A percentile compares a stretch with the other conserved stretches of the same genome.
Evolutionary conservation across 2,329 filamentous ascomycete genomes (phyloP).

Genomic region (Orbilia ellipsospora): DNA sequence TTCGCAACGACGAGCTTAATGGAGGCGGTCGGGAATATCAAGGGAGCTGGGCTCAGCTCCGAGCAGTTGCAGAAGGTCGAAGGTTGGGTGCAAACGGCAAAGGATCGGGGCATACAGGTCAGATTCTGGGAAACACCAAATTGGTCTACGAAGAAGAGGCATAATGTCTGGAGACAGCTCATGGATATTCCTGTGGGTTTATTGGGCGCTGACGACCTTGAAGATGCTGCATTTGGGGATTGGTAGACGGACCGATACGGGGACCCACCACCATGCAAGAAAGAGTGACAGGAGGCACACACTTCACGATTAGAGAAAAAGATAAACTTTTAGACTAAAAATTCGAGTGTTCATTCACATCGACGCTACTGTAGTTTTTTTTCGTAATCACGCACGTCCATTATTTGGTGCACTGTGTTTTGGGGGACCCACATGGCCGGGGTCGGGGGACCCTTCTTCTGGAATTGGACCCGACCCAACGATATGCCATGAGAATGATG

Average conservation of each 20-base stretch:
- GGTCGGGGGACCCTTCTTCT: slow-evolving; percentile 26
- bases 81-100: slow-evolving; percentile 61
- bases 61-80: slow-evolving; percentile 56
- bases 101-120: slow-evolving; percentile 68
- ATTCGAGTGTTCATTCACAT: neutral
- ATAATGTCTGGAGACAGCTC: slow-evolving; percentile 70
- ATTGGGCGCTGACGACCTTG: slow-evolving; percentile 72
- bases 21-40: slow-evolving; percentile 41
- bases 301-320: slow-evolving; percentile 43
- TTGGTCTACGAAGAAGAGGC: slow-evolving; percentile 69
- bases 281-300: slow-evolving; percentile 34
- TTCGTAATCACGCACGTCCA: slow-evolving; percentile 26
- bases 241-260: slow-evolving; percentile 49
- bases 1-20: slow-evolving; percentile 37
- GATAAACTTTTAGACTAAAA: slow-evolving; percentile 24
- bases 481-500: slow-evolving; percentile 10
- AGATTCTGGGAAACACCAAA: slow-evolving; percentile 72
- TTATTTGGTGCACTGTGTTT: slow-evolving; percentile 8
- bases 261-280: slow-evolving; percentile 26
- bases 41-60: slow-evolving; percentile 55
- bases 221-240: slow-evolving; percentile 62
- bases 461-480: slow-evolving; percentile 39
- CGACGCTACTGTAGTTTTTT: slow-evolving; percentile 15
- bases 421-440: slow-evolving; percentile 28
- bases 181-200: slow-evolving; percentile 71